These are phyloP conservation scores for Flaveria sonorensis DNA, from an alignment of 129 eudicot species.

Conservation along the genomic window DNA sequence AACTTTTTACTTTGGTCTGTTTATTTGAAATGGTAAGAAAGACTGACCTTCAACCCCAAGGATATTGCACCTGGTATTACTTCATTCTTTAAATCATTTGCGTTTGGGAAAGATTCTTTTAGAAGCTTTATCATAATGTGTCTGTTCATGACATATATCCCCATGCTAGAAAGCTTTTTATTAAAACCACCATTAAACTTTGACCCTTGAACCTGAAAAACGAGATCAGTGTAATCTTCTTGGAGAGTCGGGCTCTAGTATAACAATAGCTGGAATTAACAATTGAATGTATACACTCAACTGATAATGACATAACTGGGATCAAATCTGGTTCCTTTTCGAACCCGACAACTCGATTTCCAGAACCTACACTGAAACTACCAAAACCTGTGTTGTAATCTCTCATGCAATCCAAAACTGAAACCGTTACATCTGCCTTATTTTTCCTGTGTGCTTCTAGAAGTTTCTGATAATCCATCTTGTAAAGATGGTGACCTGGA, in stretches of 20 bases:
- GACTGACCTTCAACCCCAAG: slow-evolving; percentile 84
- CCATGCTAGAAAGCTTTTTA: slow-evolving; percentile 65
- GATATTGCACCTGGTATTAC: slow-evolving; percentile 88
- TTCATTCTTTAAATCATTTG: slow-evolving; percentile 68
- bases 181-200: slow-evolving; percentile 14
- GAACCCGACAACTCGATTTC: slow-evolving; percentile 46
- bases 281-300: slow-evolving; percentile 20
- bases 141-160: slow-evolving; percentile 79
- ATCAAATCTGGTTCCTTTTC: slow-evolving; percentile 33
- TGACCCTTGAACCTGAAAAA: slow-evolving; percentile 50
- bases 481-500: slow-evolving; percentile 96
- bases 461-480: slow-evolving; percentile 84
- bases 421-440: slow-evolving; percentile 69
- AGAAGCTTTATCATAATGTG: slow-evolving; percentile 67
- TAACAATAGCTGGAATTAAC: background rate
- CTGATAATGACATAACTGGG: slow-evolving; percentile 29
- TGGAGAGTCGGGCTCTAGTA: background rate
- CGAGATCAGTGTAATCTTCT: background rate
- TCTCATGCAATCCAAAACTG: slow-evolving; percentile 45
- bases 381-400: slow-evolving; percentile 51
- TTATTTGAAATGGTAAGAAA: background rate
- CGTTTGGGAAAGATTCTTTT: slow-evolving; percentile 60
- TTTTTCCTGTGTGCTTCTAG: slow-evolving; percentile 57
- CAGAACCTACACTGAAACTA: slow-evolving; percentile 47
- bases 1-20: background rate